Percentiles rank a stretch among this genome's conserved stretches.
phyloP scores from a whole-genome alignment of 192 early-diverging fungal genomes.

The Coemansia sp. region DNA sequence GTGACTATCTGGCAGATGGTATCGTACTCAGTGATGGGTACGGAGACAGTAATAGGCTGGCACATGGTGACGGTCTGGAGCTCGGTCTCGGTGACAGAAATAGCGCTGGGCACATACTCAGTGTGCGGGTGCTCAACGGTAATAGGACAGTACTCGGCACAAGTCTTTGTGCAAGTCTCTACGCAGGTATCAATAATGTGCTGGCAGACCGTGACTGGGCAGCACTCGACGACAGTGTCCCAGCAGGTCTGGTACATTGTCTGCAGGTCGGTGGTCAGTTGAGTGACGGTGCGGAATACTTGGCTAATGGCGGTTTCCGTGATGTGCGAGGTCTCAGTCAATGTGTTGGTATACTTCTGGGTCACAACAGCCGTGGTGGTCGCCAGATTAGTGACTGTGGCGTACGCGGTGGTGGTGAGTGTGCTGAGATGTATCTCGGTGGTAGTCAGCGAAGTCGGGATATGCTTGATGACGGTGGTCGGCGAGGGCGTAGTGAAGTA shows the following conservation, averaged over 20 bases:
- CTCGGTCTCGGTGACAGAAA: constrained; percentile 32
- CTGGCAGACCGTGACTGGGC: constrained; percentile 47
- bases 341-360: constrained; percentile 17
- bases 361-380: constrained; percentile 26
- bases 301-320: constrained; percentile 27
- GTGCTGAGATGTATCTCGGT: constrained; percentile 28
- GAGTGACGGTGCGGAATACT: constrained; percentile 21
- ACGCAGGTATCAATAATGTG: constrained; percentile 36
- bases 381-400: constrained; percentile 22
- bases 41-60: constrained; percentile 47
- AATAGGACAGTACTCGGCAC: constrained; percentile 33
- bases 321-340: constrained; percentile 10
- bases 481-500: constrained; percentile 18
- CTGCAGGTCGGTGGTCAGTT: constrained; percentile 16
- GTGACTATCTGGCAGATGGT: constrained; percentile 54
- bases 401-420: constrained; percentile 13
- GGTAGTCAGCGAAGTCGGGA: constrained; percentile 29
- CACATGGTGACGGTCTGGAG: constrained; percentile 47
- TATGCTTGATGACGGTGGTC: constrained; percentile 25
- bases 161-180: constrained; percentile 45
- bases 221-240: constrained; percentile 50
- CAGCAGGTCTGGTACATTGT: constrained; percentile 29
- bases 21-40: constrained; percentile 46
- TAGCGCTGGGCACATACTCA: constrained; percentile 28
- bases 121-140: constrained; percentile 42